phyloP scores from a whole-genome alignment of 129 eudicot genomes.

The carrot (Daucus carota) region DNA sequence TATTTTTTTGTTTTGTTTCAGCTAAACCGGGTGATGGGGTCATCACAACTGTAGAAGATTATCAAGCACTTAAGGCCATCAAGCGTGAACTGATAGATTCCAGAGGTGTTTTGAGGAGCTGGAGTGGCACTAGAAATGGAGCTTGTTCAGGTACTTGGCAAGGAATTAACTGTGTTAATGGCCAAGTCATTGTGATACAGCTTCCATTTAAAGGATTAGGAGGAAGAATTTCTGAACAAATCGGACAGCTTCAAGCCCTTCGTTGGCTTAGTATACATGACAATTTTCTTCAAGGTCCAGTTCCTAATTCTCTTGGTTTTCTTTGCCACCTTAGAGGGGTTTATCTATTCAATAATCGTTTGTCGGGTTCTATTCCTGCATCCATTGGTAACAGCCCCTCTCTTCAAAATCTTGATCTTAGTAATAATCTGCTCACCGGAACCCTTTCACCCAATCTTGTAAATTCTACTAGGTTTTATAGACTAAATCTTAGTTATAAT shows the following conservation, averaged over 20 bases:
- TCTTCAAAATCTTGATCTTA: constrained; percentile 69
- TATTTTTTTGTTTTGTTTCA: constrained; percentile 39
- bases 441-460: constrained; percentile 49
- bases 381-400: constrained; percentile 38
- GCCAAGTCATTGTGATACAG: constrained; percentile 58
- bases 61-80: constrained; percentile 51
- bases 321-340: constrained; percentile 73
- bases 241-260: constrained; percentile 57
- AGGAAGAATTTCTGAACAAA: constrained; percentile 54
- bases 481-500: constrained; percentile 73
- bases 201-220: constrained; percentile 80
- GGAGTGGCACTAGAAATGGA: constrained; percentile 48
- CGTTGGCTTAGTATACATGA: constrained; percentile 75
- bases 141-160: constrained; percentile 80
- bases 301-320: constrained; percentile 57
- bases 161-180: constrained; percentile 73
- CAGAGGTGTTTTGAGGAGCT: constrained; percentile 44
- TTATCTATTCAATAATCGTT: constrained; percentile 72
- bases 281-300: constrained; percentile 51
- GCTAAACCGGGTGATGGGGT: constrained; percentile 27
- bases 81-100: constrained; percentile 47
- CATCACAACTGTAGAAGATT: constrained; percentile 37
- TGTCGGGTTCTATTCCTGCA: constrained; percentile 78
- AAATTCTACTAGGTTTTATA: constrained; percentile 46
- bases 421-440: constrained; percentile 68